A percentile compares a stretch with the other conserved stretches of the same genome.
These are phyloP conservation scores for Candida chauliodis DNA, from an alignment of 805 yeast genomes.

Conservation along the genomic window DNA sequence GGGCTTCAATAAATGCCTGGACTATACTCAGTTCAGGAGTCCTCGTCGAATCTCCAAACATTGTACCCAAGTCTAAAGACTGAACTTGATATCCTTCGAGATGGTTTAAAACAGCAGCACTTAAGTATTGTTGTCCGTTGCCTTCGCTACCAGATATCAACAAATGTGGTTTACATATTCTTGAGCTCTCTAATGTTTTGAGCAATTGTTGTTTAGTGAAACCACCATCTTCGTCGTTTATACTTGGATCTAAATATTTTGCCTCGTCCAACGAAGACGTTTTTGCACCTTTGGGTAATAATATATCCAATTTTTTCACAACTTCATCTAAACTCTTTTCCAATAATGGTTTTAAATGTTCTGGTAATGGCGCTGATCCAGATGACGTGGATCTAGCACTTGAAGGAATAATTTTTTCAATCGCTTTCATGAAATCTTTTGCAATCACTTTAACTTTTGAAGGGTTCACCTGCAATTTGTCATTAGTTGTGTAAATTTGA, in stretches of 20 bases:
- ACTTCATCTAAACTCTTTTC: constrained; percentile 47
- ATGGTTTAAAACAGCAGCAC: constrained; percentile 74
- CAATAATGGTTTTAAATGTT: constrained; percentile 62
- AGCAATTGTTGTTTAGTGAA: constrained; percentile 65
- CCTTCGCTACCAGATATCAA: constrained; percentile 72
- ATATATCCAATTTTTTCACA: constrained; percentile 44
- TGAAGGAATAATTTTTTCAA: constrained; percentile 87
- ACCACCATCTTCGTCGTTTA: constrained; percentile 58
- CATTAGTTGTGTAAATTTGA: constrained; percentile 76
- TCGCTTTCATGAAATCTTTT: constrained; percentile 79
- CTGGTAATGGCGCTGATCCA: constrained; percentile 76
- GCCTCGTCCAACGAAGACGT: constrained; percentile 67
- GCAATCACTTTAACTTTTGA: constrained; percentile 67
- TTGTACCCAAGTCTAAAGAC: constrained; percentile 71
- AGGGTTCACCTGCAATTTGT: constrained; percentile 73
- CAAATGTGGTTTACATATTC: constrained; percentile 80
- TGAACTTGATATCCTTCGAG: constrained; percentile 91
- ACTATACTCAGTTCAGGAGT: constrained; percentile 82
- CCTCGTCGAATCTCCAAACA: constrained; percentile 74
- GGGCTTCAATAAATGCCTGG: constrained; percentile 81
- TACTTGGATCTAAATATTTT: constrained; percentile 54
- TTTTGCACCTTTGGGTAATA: constrained; percentile 56
- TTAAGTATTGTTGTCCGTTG: constrained; percentile 81
- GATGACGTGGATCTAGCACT: constrained; percentile 80
- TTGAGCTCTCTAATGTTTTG: constrained; percentile 46